Base-by-base conservation (phyloP, 352 stramenopile species). In the Phytopythium aichiense region DNA sequence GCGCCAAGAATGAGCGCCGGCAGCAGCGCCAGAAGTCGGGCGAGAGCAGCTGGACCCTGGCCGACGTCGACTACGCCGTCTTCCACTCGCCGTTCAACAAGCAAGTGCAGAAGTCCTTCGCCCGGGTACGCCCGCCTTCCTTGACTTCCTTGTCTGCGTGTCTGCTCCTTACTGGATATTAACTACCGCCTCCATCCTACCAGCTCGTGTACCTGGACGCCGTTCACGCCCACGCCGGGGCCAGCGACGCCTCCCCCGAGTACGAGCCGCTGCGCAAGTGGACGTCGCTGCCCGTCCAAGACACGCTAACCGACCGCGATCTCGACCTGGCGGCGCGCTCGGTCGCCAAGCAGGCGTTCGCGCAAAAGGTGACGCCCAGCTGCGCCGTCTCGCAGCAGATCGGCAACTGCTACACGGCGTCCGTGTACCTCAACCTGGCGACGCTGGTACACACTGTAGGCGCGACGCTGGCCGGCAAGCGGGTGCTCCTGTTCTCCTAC, bases 41-140 rank as follows among this genome's bases (percentile, higher is more conserved):
- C 31, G 57, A 69, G 53, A 42, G 65, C 15, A 35, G 51, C 22
- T 92, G 91, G 63, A 60, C 77, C 38, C 67, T 97, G 7, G 71
- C 74, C 6, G 73, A 83, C 15, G 67, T 98, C 15, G 94, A 98
- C 74, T 98, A 93, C 72, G 92, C 91, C 33, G 81, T 98, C 20
- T 99, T 99, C 77, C 97, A 99, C 85, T 97, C 96, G 25, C 97
- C 97, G 1, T 99, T 99, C 91, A 99, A 99, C 79, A 99, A 99
- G 74, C 72, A 99, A 42, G 96, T 99, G 52, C 92, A 99, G 69
- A 99, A 99, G 67, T 95, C 87, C 16, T 98, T 98, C 69, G 84
- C 79, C 23, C 88, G 97, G 46, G 77, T 99, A 56, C 45, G 75
- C 69, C 15, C 13, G 31, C 37, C 28, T 25, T 31, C n/a, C n/a